Conservation (phyloP, 805 yeast genomes). For the Lipomyces chichibuensis region DNA sequence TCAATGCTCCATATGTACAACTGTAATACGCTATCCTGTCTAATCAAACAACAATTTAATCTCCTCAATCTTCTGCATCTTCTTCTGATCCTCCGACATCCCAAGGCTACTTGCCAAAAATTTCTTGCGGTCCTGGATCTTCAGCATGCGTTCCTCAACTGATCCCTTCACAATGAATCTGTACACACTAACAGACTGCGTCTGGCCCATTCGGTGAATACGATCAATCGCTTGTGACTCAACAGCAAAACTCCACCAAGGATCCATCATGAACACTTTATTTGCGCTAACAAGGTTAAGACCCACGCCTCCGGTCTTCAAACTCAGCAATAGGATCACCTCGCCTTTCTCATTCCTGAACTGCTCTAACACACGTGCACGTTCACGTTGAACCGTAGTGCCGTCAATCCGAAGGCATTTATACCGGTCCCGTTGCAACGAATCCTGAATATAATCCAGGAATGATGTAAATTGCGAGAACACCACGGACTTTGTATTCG, state of each 20-base stretch:
- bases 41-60: conserved; percentile 43
- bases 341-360: conserved; percentile 51
- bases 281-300: conserved; percentile 83
- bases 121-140: conserved; percentile 78
- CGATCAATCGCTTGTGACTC: conserved; percentile 50
- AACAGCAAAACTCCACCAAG: conserved; percentile 92
- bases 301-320: conserved; percentile 96
- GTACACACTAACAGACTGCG: conserved; percentile 64
- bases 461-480: conserved; percentile 89
- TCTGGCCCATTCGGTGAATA: conserved; percentile 88
- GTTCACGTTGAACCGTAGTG: conserved; percentile 63
- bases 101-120: conserved; percentile 45
- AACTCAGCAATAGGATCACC: conserved; percentile 66
- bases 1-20: background rate
- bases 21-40: background rate
- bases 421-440: conserved; percentile 56
- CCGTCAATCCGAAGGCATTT: conserved; percentile 80
- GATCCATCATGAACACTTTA: conserved; percentile 87
- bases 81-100: conserved; percentile 45
- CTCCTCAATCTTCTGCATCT: conserved; percentile 44
- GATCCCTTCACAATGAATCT: conserved; percentile 81
- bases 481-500: conserved; percentile 76
- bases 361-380: conserved; percentile 61
- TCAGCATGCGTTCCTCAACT: conserved; percentile 85
- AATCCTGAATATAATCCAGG: conserved; percentile 71